phyloP scores from a whole-genome alignment of 495 filamentous ascomycete genomes.

The Astrothelium macrocarpum region DNA sequence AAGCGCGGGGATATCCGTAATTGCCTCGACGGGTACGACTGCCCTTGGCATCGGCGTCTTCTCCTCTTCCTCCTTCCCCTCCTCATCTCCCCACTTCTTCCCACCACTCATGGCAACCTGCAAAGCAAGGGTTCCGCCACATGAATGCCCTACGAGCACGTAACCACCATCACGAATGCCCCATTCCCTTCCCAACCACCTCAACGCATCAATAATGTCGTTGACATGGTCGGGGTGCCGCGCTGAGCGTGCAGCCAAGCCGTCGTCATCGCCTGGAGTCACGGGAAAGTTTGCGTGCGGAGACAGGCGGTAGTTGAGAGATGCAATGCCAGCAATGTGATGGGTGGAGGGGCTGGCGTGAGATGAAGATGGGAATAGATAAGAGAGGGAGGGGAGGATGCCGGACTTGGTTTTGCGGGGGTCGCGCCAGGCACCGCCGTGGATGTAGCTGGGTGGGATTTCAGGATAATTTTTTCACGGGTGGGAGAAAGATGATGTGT shows the following conservation, averaged over 20 bases:
- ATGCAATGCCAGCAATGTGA: conserved; percentile 53
- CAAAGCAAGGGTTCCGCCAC: conserved; percentile 64
- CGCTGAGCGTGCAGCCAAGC: conserved; percentile 35
- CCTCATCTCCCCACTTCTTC: conserved; percentile 16
- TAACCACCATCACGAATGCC: conserved; percentile 40
- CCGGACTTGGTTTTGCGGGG: conserved; percentile 33
- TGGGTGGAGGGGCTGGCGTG: background rate
- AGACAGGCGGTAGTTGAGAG: conserved; percentile 72
- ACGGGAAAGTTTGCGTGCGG: conserved; percentile 49
- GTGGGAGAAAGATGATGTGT: background rate
- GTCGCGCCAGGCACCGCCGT: conserved; percentile 86
- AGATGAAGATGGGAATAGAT: conserved; percentile 32
- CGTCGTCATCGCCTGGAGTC: conserved; percentile 22
- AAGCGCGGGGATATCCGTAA: conserved; percentile 55
- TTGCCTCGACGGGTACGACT: conserved; percentile 53
- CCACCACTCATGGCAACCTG: conserved; percentile 48
- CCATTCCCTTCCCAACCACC: background rate
- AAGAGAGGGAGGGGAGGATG: conserved; percentile 43
- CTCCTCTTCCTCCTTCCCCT: conserved; percentile 10
- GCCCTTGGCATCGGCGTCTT: conserved; percentile 32
- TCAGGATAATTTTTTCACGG: background rate
- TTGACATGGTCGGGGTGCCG: conserved; percentile 64
- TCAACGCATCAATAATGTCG: conserved; percentile 56
- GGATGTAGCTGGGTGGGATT: conserved; percentile 51
- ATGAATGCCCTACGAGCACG: conserved; percentile 66